Evolutionary conservation across 345 rosid species (phyloP), one percentile per base, ranked within the genome.

Genomic region (Xanthoceras sorbifolium): DNA sequence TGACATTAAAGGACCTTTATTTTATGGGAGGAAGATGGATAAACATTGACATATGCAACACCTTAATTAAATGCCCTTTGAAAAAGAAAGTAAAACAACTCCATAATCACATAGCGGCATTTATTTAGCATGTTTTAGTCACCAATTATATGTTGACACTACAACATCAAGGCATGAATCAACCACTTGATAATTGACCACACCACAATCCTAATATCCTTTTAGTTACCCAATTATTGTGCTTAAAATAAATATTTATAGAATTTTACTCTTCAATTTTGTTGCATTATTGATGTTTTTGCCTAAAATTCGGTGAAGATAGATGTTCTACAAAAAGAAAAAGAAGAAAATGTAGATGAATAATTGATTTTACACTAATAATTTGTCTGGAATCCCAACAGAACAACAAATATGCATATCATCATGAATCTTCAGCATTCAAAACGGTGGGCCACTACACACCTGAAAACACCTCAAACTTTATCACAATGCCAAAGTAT

Each of bases 381-480:
- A 31, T 64, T 57, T 71, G 72, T 62, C 66, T 64, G 48, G 31
- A 54, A 77, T 82, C 82, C 79, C 79, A 64, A 60, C 85, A 18
- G 61, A 9, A 59, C 26, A 28, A 34, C 79, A 74, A 67, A 28
- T 32, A 63, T 64, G 62, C 78, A 65, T 23, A 81, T 75, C 74
- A 3, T 66, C 46, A 6, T 76, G 76, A 79, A 83, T 79, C 82
- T 76, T 44, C 2, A 22, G 59, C 77, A 63, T 72, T 76, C 57
- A 67, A 42, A 25, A 22, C 23, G 3, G 75, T 71, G 85, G 81
- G 64, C 80, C 81, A 57, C 0, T 4, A 0, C 69, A 25, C 73
- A 75, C 85, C 78, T 79, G 82, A 80, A 73, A 46, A 81, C 67
- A n/a, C 80, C 54, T 48, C 73, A 61, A 65, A 8, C 76, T 32